These are phyloP conservation scores for Elaeis guineensis DNA, from an alignment of 176 grass and related monocot species.

Conservation along the genomic window DNA sequence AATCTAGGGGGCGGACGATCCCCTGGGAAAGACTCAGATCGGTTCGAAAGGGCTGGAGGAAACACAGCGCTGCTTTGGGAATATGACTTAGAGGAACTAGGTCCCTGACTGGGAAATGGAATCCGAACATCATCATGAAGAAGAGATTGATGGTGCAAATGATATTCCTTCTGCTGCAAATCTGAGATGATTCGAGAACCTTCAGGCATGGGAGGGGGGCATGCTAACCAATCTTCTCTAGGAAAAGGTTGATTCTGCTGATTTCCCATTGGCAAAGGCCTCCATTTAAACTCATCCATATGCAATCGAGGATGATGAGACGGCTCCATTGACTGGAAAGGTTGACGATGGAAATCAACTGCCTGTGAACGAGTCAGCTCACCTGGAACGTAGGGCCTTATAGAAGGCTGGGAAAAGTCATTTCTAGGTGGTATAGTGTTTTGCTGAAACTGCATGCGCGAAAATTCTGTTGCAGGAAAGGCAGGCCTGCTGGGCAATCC, in stretches of 20 bases:
- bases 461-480: constrained; percentile 27
- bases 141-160: constrained; percentile 12
- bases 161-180: constrained; percentile 2
- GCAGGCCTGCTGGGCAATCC: constrained; percentile 13
- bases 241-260: constrained; percentile 22
- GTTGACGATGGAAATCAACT: constrained; percentile 32
- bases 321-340: constrained; percentile 19
- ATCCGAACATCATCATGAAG: constrained; percentile 6
- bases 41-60: background rate
- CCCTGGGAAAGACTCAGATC: background rate
- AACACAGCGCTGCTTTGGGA: constrained; percentile 2
- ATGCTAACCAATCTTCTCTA: background rate
- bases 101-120: background rate
- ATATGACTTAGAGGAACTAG: background rate
- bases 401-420: constrained; percentile 37
- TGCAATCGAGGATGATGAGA: constrained; percentile 31
- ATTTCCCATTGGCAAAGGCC: constrained; percentile 30
- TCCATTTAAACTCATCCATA: constrained; percentile 24
- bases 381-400: constrained; percentile 25
- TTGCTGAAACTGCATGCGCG: constrained; percentile 29
- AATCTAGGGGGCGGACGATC: constrained; percentile 10
- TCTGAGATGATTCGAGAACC: constrained; percentile 2
- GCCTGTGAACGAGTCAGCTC: constrained; percentile 29
- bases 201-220: background rate
- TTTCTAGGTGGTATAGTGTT: constrained; percentile 34